Evolutionary conservation across 768 basidiomycete species (phyloP).

Genomic region (Exidia glandulosa): DNA sequence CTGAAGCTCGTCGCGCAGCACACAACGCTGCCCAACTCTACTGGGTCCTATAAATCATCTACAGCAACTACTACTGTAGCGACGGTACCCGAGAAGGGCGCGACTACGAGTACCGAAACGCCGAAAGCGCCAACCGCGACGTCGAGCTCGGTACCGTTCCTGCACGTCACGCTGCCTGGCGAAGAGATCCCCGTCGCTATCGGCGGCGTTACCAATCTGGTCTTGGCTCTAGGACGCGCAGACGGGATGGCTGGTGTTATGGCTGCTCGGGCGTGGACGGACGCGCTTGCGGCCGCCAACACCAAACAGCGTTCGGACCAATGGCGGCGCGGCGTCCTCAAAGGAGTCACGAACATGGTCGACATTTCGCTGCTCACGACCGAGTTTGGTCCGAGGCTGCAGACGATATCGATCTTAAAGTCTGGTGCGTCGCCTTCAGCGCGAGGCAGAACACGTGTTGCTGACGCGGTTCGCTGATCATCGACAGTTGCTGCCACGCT

Average conservation of each 20-base stretch:
- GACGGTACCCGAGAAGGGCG: too few species aligned
- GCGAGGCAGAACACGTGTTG: conserved; percentile 1
- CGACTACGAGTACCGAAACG: too few species aligned
- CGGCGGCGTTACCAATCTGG: conserved; percentile 43
- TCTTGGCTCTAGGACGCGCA: conserved; percentile 44
- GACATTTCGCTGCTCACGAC: conserved; percentile 40
- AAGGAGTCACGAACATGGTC: conserved; percentile 38
- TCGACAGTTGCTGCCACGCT: conserved; percentile 34
- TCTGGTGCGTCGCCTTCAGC: conserved; percentile 25
- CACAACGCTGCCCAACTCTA: too few species aligned
- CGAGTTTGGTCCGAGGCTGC: conserved; percentile 43
- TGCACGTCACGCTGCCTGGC: conserved; percentile 34
- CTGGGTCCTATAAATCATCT: too few species aligned
- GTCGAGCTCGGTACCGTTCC: conserved; percentile 7
- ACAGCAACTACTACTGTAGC: too few species aligned
- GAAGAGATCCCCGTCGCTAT: conserved; percentile 39
- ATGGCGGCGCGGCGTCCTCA: conserved; percentile 6
- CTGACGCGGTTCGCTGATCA: neutral
- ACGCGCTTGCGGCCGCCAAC: conserved; percentile 29
- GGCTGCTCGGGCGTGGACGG: conserved; percentile 46
- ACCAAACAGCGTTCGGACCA: conserved; percentile 22
- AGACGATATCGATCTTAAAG: conserved; percentile 42
- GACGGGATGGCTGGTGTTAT: conserved; percentile 45
- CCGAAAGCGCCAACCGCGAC: neutral
- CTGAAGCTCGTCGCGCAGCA: too few species aligned